Evolutionary conservation across 768 basidiomycete genomes (phyloP), one percentile per base, ranked within the genome.

Genomic region (Boletus reticuloceps): DNA sequence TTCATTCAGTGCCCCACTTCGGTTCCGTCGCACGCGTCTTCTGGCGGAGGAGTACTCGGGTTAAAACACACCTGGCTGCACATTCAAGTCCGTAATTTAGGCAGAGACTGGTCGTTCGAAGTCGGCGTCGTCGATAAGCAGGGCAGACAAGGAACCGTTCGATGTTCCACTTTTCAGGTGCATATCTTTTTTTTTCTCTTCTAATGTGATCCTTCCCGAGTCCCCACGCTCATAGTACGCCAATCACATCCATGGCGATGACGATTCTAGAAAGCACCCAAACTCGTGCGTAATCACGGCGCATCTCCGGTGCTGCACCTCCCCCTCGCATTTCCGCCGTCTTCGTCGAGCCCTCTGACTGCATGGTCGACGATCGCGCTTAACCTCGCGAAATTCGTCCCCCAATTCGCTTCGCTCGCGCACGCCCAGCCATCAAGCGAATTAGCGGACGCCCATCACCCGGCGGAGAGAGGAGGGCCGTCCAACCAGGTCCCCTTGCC

Each of bases 121-220:
- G 76, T 90, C 17, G 89, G 89, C 7, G 62, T 92, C 29, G 81
- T 84, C 51, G 90, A 92, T 73, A 78, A 77, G 51, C 68, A 70
- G 13, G 82, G 84, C 14, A 76, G 80, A 54, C 74, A 74, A 58
- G 89, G 90, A 4, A 68, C 81, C 48, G 66, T 90, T 36, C 77
- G 89, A 34, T 79, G 84, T 59, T 89, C 89, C 22, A 91, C 91
- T 7, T 92, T 92, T 59, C 90, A 91, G 86, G 90, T 92, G 58
- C 56, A 32, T 42, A 39, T 31, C 2, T 52, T 25, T 37, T 53
- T 34, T 16, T 48, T 40, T 13, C 29, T 29, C 29, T 29, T 29
- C 29, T 14, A 36, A 36, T 14, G 13, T 37, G 11, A 29, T 55
- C 39, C 22, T 40, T 22, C 31, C 46, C 41, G 22, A 40, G 20